Base-by-base conservation (phyloP, 768 basidiomycete genomes). In the Termitomyces sp. region DNA sequence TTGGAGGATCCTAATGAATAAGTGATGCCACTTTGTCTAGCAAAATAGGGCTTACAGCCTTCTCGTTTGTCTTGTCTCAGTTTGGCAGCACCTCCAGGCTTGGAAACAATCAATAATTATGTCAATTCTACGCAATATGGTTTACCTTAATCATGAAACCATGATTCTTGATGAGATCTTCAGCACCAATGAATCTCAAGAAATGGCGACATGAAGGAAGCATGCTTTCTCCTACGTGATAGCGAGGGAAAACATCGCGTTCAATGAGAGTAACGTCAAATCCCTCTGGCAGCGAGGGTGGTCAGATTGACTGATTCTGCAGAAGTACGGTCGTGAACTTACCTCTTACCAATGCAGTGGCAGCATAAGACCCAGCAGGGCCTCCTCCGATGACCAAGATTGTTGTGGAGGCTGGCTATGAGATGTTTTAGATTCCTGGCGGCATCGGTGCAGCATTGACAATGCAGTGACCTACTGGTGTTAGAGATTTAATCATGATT, bases 181-280 rank as follows among this genome's bases (percentile, higher is more conserved):
- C 68, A 9, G 66, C 58, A 6, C 63, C 73, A 18, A 73, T 68
- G 52, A 72, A 70, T 7, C 64, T 57, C 40, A 75, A 59, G 53
- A 69, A 75, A 31, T 68, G 62, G 5, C 68, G 58, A 16, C 69
- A 59, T 1, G 70, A 70, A 2, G 70, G 64, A 0, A 75, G 63
- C 63, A 70, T 59, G 33, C 66, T 67, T 60, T 75, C 73, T 5
- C 73, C 73, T 12, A 75, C 60, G 49, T 74, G 73, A 54, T 75
- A 85, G 7, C 74, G 68, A 42, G 79, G 79, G 57, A 80, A 79
- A 57, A 75, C 70, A 13, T 63, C 69, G 3, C 71, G 68, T 55
- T 81, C 79, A 5, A 79, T 57, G 18, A 79, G 62, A 32, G 80
- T 76, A 23, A 86, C 85, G 40, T 82, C 73, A 43, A 81, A 61